Conservation (phyloP, 192 early-diverging fungal species). For the Piromyces finnis region DNA sequence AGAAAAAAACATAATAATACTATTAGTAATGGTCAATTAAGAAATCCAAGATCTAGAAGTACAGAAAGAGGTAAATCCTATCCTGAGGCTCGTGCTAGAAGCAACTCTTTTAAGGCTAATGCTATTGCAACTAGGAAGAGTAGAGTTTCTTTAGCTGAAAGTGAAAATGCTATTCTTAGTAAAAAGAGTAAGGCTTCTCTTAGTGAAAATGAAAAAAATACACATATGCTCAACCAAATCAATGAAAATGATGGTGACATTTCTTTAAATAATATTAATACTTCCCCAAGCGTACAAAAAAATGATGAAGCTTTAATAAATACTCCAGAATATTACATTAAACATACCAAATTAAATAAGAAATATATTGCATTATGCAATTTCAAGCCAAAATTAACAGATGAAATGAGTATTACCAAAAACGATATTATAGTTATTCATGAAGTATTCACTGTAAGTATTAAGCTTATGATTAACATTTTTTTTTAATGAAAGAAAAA, state of each 20-base stretch:
- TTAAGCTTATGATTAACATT: no score
- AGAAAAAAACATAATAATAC: not conserved
- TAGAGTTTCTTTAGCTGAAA: not conserved
- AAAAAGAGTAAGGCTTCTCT: not conserved
- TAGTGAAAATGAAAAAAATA: not conserved
- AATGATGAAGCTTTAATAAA: not conserved
- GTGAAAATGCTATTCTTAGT: not conserved
- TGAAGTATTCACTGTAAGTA: not conserved
- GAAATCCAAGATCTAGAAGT: not conserved
- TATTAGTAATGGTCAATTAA: not conserved
- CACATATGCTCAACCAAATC: not conserved
- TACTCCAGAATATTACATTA: not conserved
- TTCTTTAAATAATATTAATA: not conserved
- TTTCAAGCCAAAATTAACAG: not conserved
- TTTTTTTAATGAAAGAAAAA: no score
- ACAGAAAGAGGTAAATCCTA: not conserved
- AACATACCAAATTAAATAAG: not conserved
- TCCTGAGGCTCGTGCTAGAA: not conserved
- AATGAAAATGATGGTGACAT: not conserved
- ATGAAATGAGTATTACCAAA: not conserved
- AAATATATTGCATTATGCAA: not conserved
- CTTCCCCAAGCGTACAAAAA: not conserved
- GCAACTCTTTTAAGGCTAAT: not conserved
- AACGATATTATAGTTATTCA: not conserved
- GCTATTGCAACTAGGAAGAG: not conserved